phyloP scores from a whole-genome alignment of 202 grass and related monocot species.

The Panicum virgatum region DNA sequence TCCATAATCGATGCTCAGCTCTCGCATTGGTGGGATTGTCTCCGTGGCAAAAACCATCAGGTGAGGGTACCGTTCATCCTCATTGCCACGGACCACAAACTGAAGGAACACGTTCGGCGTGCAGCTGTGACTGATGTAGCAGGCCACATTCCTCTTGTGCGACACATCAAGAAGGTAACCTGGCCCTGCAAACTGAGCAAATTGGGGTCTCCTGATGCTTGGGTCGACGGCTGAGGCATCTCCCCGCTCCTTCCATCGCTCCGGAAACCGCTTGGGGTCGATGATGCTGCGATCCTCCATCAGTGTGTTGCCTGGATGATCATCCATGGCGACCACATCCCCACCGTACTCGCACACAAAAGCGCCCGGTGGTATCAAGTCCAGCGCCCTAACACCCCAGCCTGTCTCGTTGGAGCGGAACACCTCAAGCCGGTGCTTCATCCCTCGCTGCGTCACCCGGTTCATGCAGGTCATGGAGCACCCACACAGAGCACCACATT shows the following conservation, averaged over 20 bases:
- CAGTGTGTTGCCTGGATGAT: background rate
- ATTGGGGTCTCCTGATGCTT: conserved; percentile 11
- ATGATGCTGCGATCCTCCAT: conserved; percentile 39
- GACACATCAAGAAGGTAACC: conserved; percentile 61
- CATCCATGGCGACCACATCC: conserved; percentile 30
- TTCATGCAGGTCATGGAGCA: conserved; percentile 62
- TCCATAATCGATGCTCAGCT: conserved; percentile 79
- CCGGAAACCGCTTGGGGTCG: conserved; percentile 55
- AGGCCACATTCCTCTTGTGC: conserved; percentile 60
- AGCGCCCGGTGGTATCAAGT: conserved; percentile 67
- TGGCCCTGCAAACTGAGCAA: conserved; percentile 13
- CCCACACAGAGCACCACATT: conserved; percentile 56
- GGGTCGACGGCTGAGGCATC: conserved; percentile 47
- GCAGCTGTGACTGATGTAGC: conserved; percentile 73
- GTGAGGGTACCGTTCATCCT: conserved; percentile 55
- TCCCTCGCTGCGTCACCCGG: conserved; percentile 60
- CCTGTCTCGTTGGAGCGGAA: conserved; percentile 69
- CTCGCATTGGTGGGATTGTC: conserved; percentile 76
- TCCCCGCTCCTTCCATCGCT: conserved; percentile 78
- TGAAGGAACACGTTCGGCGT: conserved; percentile 74
- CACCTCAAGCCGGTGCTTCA: conserved; percentile 71
- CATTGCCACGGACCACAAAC: conserved; percentile 52
- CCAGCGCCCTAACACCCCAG: conserved; percentile 72
- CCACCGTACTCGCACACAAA: conserved; percentile 71
- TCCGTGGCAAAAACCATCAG: conserved; percentile 83